These are phyloP conservation scores for Domatiomyces globalis DNA, from an alignment of 2,329 filamentous ascomycete species.

Conservation along the genomic window DNA sequence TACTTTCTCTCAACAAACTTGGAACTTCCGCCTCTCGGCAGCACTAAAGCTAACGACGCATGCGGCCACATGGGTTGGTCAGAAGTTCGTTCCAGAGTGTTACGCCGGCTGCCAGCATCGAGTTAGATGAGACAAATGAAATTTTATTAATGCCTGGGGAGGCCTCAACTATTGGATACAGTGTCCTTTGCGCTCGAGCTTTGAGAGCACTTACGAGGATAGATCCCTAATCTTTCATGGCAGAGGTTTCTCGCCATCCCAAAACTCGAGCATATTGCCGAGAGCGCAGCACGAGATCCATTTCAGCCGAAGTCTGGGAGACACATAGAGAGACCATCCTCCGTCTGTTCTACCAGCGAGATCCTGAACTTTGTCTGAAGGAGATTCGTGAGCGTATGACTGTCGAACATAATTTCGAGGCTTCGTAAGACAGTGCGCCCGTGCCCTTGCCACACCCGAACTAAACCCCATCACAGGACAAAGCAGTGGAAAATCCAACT, in stretches of 20 bases:
- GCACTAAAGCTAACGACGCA: background rate
- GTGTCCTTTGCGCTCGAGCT: too few relatives aligned
- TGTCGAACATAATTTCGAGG: constrained; percentile 2
- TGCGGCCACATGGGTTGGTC: background rate
- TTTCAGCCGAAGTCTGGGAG: background rate
- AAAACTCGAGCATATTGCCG: background rate
- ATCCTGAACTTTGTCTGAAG: constrained; percentile 1
- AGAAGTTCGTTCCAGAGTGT: background rate
- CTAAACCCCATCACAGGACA: constrained; percentile 1
- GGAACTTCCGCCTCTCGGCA: background rate
- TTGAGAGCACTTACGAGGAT: background rate
- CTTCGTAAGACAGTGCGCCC: constrained; percentile 5
- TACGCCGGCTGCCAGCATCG: too few relatives aligned
- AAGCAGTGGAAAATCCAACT: constrained; percentile 12
- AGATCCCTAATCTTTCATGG: background rate
- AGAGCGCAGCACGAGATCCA: background rate
- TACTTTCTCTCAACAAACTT: background rate
- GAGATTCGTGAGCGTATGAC: constrained; percentile 6
- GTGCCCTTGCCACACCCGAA: background rate
- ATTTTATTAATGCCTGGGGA: too few relatives aligned
- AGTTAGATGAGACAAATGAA: too few relatives aligned
- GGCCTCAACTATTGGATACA: too few relatives aligned
- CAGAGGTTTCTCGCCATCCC: background rate
- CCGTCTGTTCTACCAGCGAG: background rate
- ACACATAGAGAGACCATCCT: background rate